Percentiles rank a stretch among this genome's conserved stretches.
phyloP scores from a whole-genome alignment of 768 basidiomycete genomes.

The Stropharia rugosoannulata region DNA sequence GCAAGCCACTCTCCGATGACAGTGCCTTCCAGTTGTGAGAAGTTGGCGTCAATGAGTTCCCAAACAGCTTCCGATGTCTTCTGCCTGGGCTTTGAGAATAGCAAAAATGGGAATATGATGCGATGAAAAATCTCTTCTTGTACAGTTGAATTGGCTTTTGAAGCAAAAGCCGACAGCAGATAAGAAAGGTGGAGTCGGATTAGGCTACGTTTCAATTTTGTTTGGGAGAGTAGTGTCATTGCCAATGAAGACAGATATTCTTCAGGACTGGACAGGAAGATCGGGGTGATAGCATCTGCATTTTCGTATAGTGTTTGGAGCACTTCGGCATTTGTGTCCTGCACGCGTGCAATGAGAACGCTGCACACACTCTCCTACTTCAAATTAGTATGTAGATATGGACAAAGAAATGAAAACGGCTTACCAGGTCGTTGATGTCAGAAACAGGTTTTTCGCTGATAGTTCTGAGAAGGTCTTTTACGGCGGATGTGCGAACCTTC shows the following conservation, averaged over 20 bases:
- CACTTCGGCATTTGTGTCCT: slow-evolving; percentile 62
- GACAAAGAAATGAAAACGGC: slow-evolving; percentile 6
- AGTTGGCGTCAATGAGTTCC: slow-evolving; percentile 54
- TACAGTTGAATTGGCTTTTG: slow-evolving; percentile 19
- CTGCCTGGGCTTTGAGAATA: slow-evolving; percentile 72
- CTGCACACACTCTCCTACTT: slow-evolving; percentile 55
- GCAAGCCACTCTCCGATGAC: slow-evolving; percentile 44
- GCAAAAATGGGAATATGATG: slow-evolving; percentile 69
- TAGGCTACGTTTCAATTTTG: slow-evolving; percentile 49
- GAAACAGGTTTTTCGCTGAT: slow-evolving; percentile 30
- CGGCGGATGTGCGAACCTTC: slow-evolving; percentile 56
- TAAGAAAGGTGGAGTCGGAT: slow-evolving; percentile 60
- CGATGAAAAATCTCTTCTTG: slow-evolving; percentile 42
- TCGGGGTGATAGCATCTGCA: slow-evolving; percentile 42
- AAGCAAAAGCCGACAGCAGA: slow-evolving; percentile 46
- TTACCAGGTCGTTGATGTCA: slow-evolving; percentile 42
- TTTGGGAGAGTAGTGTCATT: slow-evolving; percentile 30
- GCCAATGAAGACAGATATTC: slow-evolving; percentile 48
- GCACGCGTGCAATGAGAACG: slow-evolving; percentile 66
- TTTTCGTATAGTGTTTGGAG: slow-evolving; percentile 66
- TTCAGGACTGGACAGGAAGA: slow-evolving; percentile 38
- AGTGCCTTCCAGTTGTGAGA: slow-evolving; percentile 11
- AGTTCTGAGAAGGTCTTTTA: slow-evolving; percentile 49
- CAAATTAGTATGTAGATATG: slow-evolving; percentile 1
- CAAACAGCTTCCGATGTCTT: slow-evolving; percentile 69